Percentiles rank a stretch among this genome's conserved stretches.
phyloP scores from a whole-genome alignment of 331 rosid genomes.

The Stylosanthes scabra region DNA sequence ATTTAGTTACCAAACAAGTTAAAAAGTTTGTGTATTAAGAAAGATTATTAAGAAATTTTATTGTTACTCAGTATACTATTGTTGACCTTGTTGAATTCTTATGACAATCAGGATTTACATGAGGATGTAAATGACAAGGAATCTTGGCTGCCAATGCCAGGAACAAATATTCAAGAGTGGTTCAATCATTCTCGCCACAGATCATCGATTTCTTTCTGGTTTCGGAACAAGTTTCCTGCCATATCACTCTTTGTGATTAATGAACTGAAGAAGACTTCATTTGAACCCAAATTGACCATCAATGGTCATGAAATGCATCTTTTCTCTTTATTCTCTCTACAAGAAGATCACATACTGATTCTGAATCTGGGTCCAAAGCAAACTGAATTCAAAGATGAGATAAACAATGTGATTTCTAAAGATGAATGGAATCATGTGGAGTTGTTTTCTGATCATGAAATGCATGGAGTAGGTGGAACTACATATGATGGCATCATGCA shows the following conservation, averaged over 20 bases:
- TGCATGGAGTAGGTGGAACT: neutral
- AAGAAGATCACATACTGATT: neutral
- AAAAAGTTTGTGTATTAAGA: too few species aligned
- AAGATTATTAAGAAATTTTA: too few species aligned
- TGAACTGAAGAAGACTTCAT: neutral
- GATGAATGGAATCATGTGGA: conserved; percentile 16
- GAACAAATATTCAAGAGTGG: conserved; percentile 23
- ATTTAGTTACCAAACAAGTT: too few species aligned
- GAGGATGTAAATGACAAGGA: neutral
- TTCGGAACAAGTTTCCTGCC: conserved; percentile 6
- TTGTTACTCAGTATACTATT: neutral
- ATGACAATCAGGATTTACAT: neutral
- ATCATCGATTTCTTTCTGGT: conserved; percentile 9
- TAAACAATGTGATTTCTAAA: neutral
- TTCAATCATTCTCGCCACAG: neutral
- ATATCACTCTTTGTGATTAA: neutral
- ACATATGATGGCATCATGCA: neutral
- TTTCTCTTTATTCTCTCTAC: neutral
- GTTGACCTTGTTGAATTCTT: neutral
- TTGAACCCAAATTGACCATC: neutral
- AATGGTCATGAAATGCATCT: neutral
- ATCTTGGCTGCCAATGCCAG: neutral
- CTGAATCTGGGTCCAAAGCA: neutral
- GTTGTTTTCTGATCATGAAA: neutral
- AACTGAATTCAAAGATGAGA: neutral